phyloP scores from a whole-genome alignment of 345 rosid genomes.

The Lepidium didymum region DNA sequence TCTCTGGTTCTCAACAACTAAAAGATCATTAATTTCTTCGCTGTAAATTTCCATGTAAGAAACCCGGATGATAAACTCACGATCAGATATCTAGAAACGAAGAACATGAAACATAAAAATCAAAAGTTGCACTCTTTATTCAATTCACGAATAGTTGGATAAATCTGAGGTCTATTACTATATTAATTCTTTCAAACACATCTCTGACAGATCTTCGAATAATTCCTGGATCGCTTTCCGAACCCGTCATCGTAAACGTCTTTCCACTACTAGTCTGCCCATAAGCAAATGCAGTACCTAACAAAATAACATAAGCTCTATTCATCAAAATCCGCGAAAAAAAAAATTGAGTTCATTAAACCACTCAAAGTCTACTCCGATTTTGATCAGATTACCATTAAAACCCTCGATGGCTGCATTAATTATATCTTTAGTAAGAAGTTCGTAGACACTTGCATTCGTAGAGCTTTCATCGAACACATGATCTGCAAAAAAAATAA shows the following conservation, averaged over 20 bases:
- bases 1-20: slow-evolving; percentile 71
- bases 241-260: slow-evolving; percentile 95
- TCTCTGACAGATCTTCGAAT: slow-evolving; percentile 70
- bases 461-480: slow-evolving; percentile 68
- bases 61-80: slow-evolving; percentile 87
- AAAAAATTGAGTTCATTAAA: background rate
- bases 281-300: slow-evolving; percentile 94
- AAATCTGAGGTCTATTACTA: slow-evolving; percentile 27
- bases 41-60: slow-evolving; percentile 96
- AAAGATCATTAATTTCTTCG: slow-evolving; percentile 88
- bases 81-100: slow-evolving; percentile 48
- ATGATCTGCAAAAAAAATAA: slow-evolving; percentile 42
- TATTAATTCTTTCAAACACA: slow-evolving; percentile 50
- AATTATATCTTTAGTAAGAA: slow-evolving; percentile 72
- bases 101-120: slow-evolving; percentile 18
- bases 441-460: slow-evolving; percentile 62
- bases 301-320: background rate
- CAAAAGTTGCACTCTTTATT: background rate
- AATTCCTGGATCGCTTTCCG: slow-evolving; percentile 65
- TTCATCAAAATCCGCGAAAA: background rate
- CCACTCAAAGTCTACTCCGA: background rate
- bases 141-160: background rate
- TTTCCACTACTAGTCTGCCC: slow-evolving; percentile 99
- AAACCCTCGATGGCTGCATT: slow-evolving; percentile 79
- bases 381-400: slow-evolving; percentile 40